Evolutionary conservation across 2,329 filamentous ascomycete species (phyloP).

Genomic region (Verticillium nonalfalfae): DNA sequence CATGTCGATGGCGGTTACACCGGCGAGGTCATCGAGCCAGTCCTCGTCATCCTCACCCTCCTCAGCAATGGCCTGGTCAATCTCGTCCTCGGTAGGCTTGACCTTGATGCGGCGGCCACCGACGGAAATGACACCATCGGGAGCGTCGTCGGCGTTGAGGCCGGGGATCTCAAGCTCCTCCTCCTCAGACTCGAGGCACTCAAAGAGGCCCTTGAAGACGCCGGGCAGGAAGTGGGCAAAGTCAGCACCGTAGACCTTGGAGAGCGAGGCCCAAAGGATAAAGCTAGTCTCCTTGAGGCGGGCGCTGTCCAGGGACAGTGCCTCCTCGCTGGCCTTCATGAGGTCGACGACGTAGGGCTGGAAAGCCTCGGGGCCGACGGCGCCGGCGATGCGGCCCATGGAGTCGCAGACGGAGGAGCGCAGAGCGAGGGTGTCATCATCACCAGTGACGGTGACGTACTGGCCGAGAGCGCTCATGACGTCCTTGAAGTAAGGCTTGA

Average conservation of each 20-base stretch:
- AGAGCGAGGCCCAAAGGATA: conserved; percentile 91
- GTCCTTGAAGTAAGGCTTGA: conserved; percentile 85
- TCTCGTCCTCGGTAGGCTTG: conserved; percentile 45
- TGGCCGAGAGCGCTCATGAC: conserved; percentile 85
- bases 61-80: conserved; percentile 48
- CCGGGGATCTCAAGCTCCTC: conserved; percentile 79
- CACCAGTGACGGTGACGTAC: conserved; percentile 81
- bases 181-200: conserved; percentile 81
- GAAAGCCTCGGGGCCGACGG: conserved; percentile 81
- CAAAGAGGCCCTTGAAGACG: conserved; percentile 73
- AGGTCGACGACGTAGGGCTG: conserved; percentile 85
- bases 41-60: conserved; percentile 72
- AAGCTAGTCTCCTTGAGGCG: conserved; percentile 93
- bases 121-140: conserved; percentile 67
- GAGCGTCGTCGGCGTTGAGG: conserved; percentile 39
- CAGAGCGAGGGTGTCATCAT: conserved; percentile 82
- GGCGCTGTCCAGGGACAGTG: conserved; percentile 79
- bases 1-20: conserved; percentile 81
- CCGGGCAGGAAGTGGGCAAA: conserved; percentile 74
- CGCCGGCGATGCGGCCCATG: conserved; percentile 85
- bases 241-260: conserved; percentile 85
- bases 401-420: conserved; percentile 87
- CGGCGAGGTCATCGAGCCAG: conserved; percentile 76
- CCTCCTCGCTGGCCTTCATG: conserved; percentile 90
- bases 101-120: conserved; percentile 83